phyloP scores from a whole-genome alignment of 805 yeast species.

The Hanseniaspora nectarophila region DNA sequence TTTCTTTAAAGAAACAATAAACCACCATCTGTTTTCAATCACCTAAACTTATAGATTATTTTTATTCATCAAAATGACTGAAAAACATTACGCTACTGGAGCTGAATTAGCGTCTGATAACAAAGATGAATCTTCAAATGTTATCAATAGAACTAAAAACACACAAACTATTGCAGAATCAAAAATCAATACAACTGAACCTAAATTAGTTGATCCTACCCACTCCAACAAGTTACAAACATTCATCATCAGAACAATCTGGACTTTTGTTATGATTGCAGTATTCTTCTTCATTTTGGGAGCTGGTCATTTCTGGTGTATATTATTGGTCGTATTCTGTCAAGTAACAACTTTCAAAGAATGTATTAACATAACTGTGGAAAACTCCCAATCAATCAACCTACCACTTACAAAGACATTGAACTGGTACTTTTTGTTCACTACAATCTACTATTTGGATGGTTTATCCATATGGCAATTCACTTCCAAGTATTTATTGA shows the following conservation, averaged over 20 bases:
- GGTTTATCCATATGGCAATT: conserved; percentile 70
- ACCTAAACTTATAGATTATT: neutral
- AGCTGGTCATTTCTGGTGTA: conserved; percentile 77
- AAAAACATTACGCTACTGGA: neutral
- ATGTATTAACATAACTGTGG: conserved; percentile 72
- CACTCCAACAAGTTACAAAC: conserved; percentile 36
- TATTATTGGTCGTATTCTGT: conserved; percentile 54
- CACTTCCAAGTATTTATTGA: conserved; percentile 36
- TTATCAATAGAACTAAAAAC: neutral
- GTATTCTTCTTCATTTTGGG: conserved; percentile 59
- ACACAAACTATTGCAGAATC: neutral
- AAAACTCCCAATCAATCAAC: conserved; percentile 68
- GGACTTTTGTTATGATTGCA: conserved; percentile 86
- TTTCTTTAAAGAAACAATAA: no score
- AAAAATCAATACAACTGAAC: conserved; percentile 15
- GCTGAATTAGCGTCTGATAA: neutral
- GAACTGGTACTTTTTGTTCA: conserved; percentile 82
- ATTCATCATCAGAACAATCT: conserved; percentile 73
- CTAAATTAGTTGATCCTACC: conserved; percentile 12
- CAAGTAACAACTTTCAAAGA: conserved; percentile 84
- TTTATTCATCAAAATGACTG: neutral
- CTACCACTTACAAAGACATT: conserved; percentile 71
- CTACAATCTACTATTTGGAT: conserved; percentile 82
- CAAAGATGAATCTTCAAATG: neutral
- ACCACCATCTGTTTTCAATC: neutral